phyloP scores from a whole-genome alignment of 257 asterid genomes.

The Solanum appendiculatum region DNA sequence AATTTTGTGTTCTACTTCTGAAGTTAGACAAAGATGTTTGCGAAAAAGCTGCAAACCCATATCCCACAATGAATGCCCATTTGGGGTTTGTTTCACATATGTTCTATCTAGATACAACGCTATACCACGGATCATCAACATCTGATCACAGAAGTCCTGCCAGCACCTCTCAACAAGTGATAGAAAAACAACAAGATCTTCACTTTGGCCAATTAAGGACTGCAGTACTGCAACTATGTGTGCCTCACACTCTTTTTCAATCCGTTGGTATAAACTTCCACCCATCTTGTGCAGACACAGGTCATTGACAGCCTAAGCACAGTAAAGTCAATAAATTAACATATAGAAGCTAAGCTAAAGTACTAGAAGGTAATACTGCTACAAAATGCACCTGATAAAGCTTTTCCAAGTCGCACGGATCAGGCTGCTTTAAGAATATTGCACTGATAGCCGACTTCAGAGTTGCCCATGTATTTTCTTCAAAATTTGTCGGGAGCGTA shows the following conservation, averaged over 20 bases:
- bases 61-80: conserved; percentile 90
- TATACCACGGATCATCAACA: conserved; percentile 91
- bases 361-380: neutral
- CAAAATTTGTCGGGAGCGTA: conserved; percentile 65
- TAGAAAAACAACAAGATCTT: conserved; percentile 79
- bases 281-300: conserved; percentile 96
- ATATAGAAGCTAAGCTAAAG: neutral
- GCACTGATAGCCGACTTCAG: conserved; percentile 87
- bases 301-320: conserved; percentile 73
- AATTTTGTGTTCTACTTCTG: conserved; percentile 88
- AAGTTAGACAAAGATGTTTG: conserved; percentile 80
- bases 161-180: conserved; percentile 91
- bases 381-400: conserved; percentile 69
- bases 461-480: conserved; percentile 87
- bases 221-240: conserved; percentile 59
- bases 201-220: conserved; percentile 86
- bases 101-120: conserved; percentile 92
- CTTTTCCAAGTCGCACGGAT: conserved; percentile 88
- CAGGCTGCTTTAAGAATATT: conserved; percentile 85
- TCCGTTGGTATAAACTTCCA: conserved; percentile 73
- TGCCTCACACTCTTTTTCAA: conserved; percentile 80
- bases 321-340: conserved; percentile 15
- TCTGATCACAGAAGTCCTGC: conserved; percentile 96
- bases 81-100: conserved; percentile 86
- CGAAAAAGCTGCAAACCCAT: conserved; percentile 96